A percentile compares a stretch with the other conserved stretches of the same genome.
phyloP scores from a whole-genome alignment of 2,329 filamentous ascomycete genomes.

The Tolypocladium guangdongense region DNA sequence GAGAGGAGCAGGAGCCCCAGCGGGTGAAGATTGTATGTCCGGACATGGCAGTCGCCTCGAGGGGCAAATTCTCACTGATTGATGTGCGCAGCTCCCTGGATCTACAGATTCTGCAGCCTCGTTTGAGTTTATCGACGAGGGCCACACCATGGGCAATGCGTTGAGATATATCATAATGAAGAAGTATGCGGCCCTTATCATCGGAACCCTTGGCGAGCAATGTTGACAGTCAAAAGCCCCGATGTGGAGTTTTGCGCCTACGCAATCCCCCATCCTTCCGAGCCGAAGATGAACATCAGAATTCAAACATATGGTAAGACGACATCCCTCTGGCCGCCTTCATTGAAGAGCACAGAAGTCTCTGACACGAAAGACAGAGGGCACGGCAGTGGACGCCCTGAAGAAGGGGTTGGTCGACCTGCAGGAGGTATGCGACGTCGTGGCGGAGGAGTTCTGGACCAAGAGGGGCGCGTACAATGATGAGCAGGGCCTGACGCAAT shows the following conservation, averaged over 20 bases:
- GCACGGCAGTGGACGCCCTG: constrained; percentile 71
- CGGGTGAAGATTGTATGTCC: constrained; percentile 51
- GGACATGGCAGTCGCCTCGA: background rate
- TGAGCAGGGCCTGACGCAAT: constrained; percentile 21
- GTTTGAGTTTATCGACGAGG: constrained; percentile 88
- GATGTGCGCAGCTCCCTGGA: constrained; percentile 59
- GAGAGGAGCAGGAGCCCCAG: constrained; percentile 39
- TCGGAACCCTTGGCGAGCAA: background rate
- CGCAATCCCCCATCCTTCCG: constrained; percentile 92
- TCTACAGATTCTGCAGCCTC: constrained; percentile 81
- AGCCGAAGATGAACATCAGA: constrained; percentile 90
- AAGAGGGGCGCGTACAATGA: constrained; percentile 32
- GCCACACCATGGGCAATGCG: constrained; percentile 91
- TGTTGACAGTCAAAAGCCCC: constrained; percentile 47
- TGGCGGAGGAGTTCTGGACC: constrained; percentile 76
- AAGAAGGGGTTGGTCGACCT: constrained; percentile 85
- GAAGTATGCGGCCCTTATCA: constrained; percentile 53
- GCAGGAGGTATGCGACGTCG: constrained; percentile 85
- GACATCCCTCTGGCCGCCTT: background rate
- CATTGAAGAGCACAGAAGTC: background rate
- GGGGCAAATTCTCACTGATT: constrained; percentile 3
- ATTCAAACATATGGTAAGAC: constrained; percentile 89
- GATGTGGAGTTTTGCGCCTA: constrained; percentile 98
- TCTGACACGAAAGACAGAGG: constrained; percentile 41
- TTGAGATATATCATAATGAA: constrained; percentile 96